Conservation (phyloP, 768 basidiomycete genomes). For the Hygrocybe punicea region DNA sequence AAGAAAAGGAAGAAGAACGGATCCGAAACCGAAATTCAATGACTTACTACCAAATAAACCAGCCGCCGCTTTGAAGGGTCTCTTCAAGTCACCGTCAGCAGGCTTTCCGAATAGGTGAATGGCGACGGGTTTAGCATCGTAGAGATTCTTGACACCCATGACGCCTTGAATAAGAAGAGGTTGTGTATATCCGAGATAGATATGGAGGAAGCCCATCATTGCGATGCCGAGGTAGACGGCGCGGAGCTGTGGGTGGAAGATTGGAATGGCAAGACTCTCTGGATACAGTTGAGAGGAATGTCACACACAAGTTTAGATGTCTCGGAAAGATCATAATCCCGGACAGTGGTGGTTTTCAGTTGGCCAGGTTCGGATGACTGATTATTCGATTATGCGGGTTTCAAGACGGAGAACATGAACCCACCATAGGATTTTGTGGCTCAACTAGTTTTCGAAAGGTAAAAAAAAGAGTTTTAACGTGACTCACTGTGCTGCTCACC, state of each 20-base stretch:
- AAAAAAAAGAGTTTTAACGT: constrained; percentile 4
- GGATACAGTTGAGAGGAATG: neutral
- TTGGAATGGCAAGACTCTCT: neutral
- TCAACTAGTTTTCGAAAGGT: constrained; percentile 52
- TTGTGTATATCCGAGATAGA: constrained; percentile 94
- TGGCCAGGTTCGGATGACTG: constrained; percentile 65
- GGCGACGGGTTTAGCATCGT: constrained; percentile 79
- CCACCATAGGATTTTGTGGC: constrained; percentile 68
- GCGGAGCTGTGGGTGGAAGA: constrained; percentile 45
- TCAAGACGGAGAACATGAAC: constrained; percentile 15
- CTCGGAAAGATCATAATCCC: constrained; percentile 91
- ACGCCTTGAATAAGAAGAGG: constrained; percentile 93
- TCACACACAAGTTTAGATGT: constrained; percentile 69
- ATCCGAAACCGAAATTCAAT: neutral
- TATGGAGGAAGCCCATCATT: constrained; percentile 90
- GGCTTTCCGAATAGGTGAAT: constrained; percentile 79
- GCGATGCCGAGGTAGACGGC: constrained; percentile 70
- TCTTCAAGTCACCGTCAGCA: constrained; percentile 81
- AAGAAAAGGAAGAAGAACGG: too few species aligned
- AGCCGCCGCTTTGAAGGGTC: constrained; percentile 76
- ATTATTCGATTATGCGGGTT: neutral
- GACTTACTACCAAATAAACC: constrained; percentile 72
- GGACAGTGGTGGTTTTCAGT: constrained; percentile 85
- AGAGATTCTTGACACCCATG: constrained; percentile 90
- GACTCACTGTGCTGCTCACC: constrained; percentile 37